Percentiles rank a stretch among this genome's conserved stretches.
Evolutionary conservation across 371 early-diverging fungal genomes (phyloP).

Genomic region (Batkoa obscura): DNA sequence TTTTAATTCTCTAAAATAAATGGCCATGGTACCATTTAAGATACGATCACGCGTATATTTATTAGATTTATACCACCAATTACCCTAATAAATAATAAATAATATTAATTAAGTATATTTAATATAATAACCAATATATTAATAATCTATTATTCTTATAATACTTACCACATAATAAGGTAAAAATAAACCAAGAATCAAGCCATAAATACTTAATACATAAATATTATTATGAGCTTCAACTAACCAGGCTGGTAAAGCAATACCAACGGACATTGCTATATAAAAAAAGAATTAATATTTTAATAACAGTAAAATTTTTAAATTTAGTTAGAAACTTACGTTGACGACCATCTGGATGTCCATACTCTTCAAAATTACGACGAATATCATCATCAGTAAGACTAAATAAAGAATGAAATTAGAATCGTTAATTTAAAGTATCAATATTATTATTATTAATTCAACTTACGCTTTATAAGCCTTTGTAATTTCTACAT

Average conservation of each 20-base stretch:
- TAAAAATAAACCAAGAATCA: constrained; percentile 70
- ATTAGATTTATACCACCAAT: constrained; percentile 88
- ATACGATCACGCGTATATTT: constrained; percentile 75
- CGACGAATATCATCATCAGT: constrained; percentile 78
- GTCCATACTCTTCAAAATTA: constrained; percentile 86
- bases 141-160: too few relatives aligned
- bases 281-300: neutral
- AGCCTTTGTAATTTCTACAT: constrained; percentile 69
- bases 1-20: constrained; percentile 72
- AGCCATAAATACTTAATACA: constrained; percentile 62
- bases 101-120: too few relatives aligned
- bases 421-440: neutral
- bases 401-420: constrained; percentile 23
- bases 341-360: constrained; percentile 85
- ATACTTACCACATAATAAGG: constrained; percentile 72
- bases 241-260: constrained; percentile 77
- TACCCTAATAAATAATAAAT: too few relatives aligned
- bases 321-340: too few relatives aligned
- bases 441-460: too few relatives aligned
- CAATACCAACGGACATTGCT: constrained; percentile 79
- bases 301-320: neutral
- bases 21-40: constrained; percentile 69
- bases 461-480: constrained; percentile 63
- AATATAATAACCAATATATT: too few relatives aligned
- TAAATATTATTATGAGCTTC: constrained; percentile 57